Percentiles rank a stretch among this genome's conserved stretches.
phyloP scores from a whole-genome alignment of 2,329 filamentous ascomycete genomes.

The Sporothrix humicola region DNA sequence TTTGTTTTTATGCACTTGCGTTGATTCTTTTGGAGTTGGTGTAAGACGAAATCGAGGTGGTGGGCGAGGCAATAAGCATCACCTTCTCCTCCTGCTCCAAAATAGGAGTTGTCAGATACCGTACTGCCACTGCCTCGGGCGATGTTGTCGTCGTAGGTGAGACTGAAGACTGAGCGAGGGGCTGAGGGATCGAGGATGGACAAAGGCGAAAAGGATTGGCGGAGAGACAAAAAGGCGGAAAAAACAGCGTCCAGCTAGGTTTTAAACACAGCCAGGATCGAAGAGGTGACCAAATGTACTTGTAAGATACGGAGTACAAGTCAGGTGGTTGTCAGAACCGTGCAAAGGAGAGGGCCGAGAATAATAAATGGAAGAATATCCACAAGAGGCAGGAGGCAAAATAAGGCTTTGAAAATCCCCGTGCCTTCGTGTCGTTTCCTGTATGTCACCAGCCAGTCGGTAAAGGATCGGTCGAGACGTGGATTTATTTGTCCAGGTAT shows the following conservation, averaged over 20 bases:
- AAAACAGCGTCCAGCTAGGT: neutral
- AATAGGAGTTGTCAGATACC: slow-evolving; percentile 18
- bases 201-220: slow-evolving; percentile 5
- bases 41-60: slow-evolving; percentile 7
- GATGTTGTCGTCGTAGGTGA: slow-evolving; percentile 5
- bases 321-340: neutral
- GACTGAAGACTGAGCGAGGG: neutral
- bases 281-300: neutral
- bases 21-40: neutral
- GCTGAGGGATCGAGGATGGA: neutral
- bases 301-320: neutral
- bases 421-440: neutral
- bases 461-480: neutral
- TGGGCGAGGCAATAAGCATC: neutral
- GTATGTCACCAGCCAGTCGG: slow-evolving; percentile 15
- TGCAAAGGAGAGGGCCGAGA: neutral
- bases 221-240: neutral
- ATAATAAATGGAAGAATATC: slow-evolving; percentile 4
- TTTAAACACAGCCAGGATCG: slow-evolving; percentile 20
- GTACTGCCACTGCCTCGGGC: slow-evolving; percentile 16
- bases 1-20: slow-evolving; percentile 16
- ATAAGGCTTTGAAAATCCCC: neutral
- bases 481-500: neutral
- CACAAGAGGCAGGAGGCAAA: slow-evolving; percentile 7
- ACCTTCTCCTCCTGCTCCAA: slow-evolving; percentile 13